A percentile compares a stretch with the other conserved stretches of the same genome.
These are phyloP conservation scores for Hypoxylon lenormandii DNA, from an alignment of 495 filamentous ascomycete genomes.

Conservation along the genomic window DNA sequence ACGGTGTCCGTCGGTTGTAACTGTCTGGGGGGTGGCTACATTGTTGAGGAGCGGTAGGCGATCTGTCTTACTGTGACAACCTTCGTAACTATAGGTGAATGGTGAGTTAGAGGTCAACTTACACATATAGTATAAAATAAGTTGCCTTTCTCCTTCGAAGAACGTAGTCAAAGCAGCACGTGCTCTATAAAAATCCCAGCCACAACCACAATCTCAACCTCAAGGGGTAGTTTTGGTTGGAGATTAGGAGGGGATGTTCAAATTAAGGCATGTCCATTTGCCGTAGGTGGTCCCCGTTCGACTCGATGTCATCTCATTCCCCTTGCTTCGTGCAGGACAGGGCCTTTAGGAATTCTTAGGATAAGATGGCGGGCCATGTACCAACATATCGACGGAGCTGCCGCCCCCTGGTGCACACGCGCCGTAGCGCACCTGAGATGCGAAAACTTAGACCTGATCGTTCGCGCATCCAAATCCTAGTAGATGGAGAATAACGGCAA, in stretches of 20 bases:
- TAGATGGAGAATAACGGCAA: conserved; percentile 37
- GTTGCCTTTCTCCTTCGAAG: not conserved
- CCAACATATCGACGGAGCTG: conserved; percentile 5
- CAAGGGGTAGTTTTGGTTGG: too few relatives aligned
- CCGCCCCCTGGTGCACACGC: conserved; percentile 7
- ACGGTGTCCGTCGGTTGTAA: not conserved
- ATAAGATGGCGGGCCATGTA: conserved; percentile 21
- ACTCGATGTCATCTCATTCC: conserved; percentile 27
- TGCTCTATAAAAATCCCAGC: not conserved
- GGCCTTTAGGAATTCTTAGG: conserved; percentile 11
- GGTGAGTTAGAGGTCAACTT: not conserved
- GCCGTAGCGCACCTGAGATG: conserved; percentile 6
- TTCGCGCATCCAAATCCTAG: conserved; percentile 31
- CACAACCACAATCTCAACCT: not conserved
- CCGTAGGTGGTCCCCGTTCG: conserved; percentile 38
- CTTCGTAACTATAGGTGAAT: conserved; percentile 1
- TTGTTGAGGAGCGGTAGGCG: conserved; percentile 14
- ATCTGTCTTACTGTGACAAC: conserved; percentile 5
- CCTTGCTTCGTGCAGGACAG: conserved; percentile 39
- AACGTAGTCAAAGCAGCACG: not conserved
- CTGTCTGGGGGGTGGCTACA: not conserved
- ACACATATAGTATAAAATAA: not conserved
- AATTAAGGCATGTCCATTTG: conserved; percentile 11
- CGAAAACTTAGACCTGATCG: not conserved
- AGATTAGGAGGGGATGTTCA: not conserved